Percentiles rank a stretch among this genome's conserved stretches.
Evolutionary conservation across 192 early-diverging fungal genomes (phyloP).

Genomic region (Backusella liffmaniae): DNA sequence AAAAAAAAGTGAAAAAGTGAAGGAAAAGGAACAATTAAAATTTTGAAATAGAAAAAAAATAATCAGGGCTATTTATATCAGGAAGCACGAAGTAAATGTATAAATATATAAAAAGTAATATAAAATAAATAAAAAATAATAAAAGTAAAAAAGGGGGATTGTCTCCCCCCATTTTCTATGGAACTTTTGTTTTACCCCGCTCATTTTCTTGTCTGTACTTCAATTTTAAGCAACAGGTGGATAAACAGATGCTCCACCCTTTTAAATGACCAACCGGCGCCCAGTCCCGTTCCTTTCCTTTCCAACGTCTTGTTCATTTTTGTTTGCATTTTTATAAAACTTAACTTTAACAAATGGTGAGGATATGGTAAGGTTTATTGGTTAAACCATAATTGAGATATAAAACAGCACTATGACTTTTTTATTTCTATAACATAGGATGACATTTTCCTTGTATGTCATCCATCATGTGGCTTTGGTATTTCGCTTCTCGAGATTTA

Average conservation of each 20-base stretch:
- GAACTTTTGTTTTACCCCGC: neutral
- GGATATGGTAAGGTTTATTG: neutral
- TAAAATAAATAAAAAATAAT: neutral
- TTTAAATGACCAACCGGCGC: slow-evolving; percentile 3
- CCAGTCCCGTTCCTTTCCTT: neutral
- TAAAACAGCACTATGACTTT: neutral
- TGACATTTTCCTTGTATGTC: neutral
- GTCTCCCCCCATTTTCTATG: slow-evolving; percentile 1
- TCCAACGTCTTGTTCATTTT: neutral
- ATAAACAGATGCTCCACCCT: neutral
- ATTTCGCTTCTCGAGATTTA: neutral
- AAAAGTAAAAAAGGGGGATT: neutral
- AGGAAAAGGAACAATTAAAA: neutral
- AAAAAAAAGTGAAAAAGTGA: neutral
- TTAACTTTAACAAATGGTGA: neutral
- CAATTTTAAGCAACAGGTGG: slow-evolving; percentile 6
- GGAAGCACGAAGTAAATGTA: slow-evolving; percentile 1
- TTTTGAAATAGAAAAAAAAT: neutral
- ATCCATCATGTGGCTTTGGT: neutral
- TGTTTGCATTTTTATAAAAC: slow-evolving; percentile 3
- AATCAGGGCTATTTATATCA: slow-evolving; percentile 5
- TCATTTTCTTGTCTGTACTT: neutral
- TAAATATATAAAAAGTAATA: neutral
- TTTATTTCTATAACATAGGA: neutral
- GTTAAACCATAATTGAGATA: neutral